Evolutionary conservation across 2,329 filamentous ascomycete genomes (phyloP).

Genomic region (Fusarium sp.): DNA sequence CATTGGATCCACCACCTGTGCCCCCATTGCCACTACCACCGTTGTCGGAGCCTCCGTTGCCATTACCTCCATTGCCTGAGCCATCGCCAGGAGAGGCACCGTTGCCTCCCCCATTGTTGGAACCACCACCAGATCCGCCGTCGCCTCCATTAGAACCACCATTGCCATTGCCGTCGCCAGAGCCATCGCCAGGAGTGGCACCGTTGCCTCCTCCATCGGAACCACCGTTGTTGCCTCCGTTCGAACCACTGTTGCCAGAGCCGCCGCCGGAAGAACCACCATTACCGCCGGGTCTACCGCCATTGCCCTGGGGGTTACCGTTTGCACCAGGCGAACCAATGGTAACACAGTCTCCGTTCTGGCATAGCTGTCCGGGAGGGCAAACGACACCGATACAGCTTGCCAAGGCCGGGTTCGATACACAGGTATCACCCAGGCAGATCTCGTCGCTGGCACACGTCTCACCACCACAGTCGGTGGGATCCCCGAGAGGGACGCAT

Average conservation of each 20-base stretch:
- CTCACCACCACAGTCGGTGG: conserved; percentile 10
- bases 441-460: conserved; percentile 9
- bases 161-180: too few relatives aligned
- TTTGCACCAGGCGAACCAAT: neutral
- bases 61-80: neutral
- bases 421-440: conserved; percentile 22
- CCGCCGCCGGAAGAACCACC: too few relatives aligned
- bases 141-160: too few relatives aligned
- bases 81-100: neutral
- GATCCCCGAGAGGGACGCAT: conserved; percentile 14
- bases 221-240: neutral
- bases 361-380: neutral
- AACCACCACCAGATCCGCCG: neutral
- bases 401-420: neutral
- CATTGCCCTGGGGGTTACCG: neutral
- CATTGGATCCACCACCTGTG: neutral
- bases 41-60: neutral
- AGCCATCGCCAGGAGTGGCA: too few relatives aligned
- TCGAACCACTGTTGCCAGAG: neutral
- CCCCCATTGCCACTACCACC: neutral
- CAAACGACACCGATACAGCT: conserved; percentile 1
- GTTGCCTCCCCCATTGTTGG: neutral
- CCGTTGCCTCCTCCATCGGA: neutral
- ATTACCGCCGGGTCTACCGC: neutral
- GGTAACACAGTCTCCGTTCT: conserved; percentile 1